Evolutionary conservation across 2,329 filamentous ascomycete species (phyloP), one percentile per base, ranked within the genome.

Genomic region (Cordyceps militaris): DNA sequence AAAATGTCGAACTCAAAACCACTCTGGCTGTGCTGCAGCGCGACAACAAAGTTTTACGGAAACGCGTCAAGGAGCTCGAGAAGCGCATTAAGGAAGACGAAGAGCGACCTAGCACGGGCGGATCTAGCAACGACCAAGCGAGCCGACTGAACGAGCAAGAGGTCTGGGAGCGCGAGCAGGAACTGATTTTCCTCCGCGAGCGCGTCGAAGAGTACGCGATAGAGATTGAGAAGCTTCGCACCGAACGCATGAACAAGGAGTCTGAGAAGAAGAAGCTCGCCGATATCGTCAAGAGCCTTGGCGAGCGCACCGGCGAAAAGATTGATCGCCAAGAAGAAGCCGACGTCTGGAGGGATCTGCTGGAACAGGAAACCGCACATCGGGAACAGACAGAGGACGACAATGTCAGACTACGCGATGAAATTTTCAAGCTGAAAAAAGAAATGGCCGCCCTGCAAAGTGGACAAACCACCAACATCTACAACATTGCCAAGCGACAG

Each of bases 1-100:
- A 97, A 72, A 99, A 97, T 66, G 93, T 97, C 4, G 91, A 97
- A 69, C 81, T 97, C 50, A 94, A 95, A 72, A 96, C 93, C 0
- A 90, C 89, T 60, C 83, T 97, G 46, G 85, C 93, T 3, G 89
- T 94, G 36, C 80, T 94, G 59, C 91, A 96, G 71, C 90, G 95
- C 62, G 94, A 99, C 66, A 94, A 91, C 69, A 94, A 95, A 70
- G 79, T 86, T 21, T 72, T 97, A 57, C 86, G 91, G 23, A 85
- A 88, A 61, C 86, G 88, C 63, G 81, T 96, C 59, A 89, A 92
- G 66, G 91, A 97, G 65, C 74, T 97, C 48, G 92, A 97, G 72
- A 90, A 89, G 68, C 87, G 88, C 65, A 72, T 92, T 13, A 83
- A 85, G 58, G 81, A 87, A 26, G 84, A 86, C 32, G 82, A 86